Percentiles rank a stretch among this genome's conserved stretches.
phyloP scores from a whole-genome alignment of 768 basidiomycete genomes.

The Guyanaporus albipodus region DNA sequence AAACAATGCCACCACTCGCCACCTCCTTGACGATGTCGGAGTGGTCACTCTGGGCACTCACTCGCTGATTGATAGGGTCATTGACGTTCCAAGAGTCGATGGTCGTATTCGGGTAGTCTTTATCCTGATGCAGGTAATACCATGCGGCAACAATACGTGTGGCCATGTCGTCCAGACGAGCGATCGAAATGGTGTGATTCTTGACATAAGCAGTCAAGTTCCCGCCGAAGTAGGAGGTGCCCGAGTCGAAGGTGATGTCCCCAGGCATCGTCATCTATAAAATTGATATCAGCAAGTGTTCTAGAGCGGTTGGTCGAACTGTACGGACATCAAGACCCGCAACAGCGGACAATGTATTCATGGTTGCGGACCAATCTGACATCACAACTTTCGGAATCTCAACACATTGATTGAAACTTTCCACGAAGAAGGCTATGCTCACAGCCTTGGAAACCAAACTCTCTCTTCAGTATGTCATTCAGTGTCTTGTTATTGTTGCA shows the following conservation, averaged over 20 bases:
- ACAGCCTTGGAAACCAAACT: constrained; percentile 68
- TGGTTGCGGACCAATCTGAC: constrained; percentile 67
- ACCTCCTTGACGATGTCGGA: constrained; percentile 51
- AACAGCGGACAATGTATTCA: constrained; percentile 45
- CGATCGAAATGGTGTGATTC: constrained; percentile 53
- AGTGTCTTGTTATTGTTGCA: constrained; percentile 60
- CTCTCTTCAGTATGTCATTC: constrained; percentile 60
- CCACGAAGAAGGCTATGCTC: constrained; percentile 1
- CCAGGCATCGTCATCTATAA: constrained; percentile 72
- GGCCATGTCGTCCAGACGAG: constrained; percentile 68
- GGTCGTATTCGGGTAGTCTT: constrained; percentile 24
- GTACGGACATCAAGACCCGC: constrained; percentile 55
- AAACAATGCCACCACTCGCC: constrained; percentile 59
- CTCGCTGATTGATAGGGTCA: constrained; percentile 36
- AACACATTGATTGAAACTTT: background rate
- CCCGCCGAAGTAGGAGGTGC: constrained; percentile 52
- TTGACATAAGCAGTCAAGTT: constrained; percentile 56
- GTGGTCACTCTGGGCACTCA: constrained; percentile 59
- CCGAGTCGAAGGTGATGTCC: constrained; percentile 42
- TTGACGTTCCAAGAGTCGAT: constrained; percentile 27
- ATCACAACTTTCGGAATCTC: constrained; percentile 36
- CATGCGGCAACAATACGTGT: constrained; percentile 66
- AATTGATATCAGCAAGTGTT: background rate
- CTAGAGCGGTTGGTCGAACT: background rate
- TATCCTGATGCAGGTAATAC: constrained; percentile 39